A percentile compares a stretch with the other conserved stretches of the same genome.
phyloP scores from a whole-genome alignment of 75 land plant genomes.

The Picea glauca region DNA sequence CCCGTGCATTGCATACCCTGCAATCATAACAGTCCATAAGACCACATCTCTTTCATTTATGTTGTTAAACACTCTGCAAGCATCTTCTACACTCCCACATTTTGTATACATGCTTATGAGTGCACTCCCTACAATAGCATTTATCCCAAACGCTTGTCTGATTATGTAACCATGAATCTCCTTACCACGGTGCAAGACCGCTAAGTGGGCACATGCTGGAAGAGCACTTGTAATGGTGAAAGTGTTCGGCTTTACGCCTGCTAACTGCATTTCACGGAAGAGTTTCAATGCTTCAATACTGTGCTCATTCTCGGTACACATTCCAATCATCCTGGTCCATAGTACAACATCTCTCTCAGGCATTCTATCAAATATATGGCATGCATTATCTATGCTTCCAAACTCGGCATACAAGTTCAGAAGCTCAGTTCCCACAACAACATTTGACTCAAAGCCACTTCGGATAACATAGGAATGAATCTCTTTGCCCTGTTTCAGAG shows the following conservation, averaged over 20 bases:
- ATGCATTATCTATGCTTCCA: slow-evolving; percentile 19
- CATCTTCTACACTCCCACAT: slow-evolving; percentile 30
- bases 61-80: not conserved
- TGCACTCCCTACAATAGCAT: slow-evolving; percentile 22
- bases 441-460: not conserved
- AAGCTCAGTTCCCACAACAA: slow-evolving; percentile 15
- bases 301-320: slow-evolving; percentile 29
- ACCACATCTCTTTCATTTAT: no score
- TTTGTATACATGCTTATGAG: slow-evolving; percentile 33
- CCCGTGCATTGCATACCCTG: no score
- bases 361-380: slow-evolving; percentile 30
- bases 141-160: slow-evolving; percentile 13
- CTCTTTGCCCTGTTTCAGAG: slow-evolving; percentile 18
- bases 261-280: slow-evolving; percentile 17
- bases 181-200: slow-evolving; percentile 16
- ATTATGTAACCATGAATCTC: slow-evolving; percentile 18
- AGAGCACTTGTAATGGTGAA: slow-evolving; percentile 19
- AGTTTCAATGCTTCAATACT: slow-evolving; percentile 8
- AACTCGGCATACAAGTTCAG: slow-evolving; percentile 20
- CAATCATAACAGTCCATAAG: no score
- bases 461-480: not conserved
- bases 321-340: slow-evolving; percentile 44
- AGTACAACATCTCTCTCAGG: slow-evolving; percentile 28
- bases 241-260: slow-evolving; percentile 15
- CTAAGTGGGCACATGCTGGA: slow-evolving; percentile 27